A percentile compares a stretch with the other conserved stretches of the same genome.
phyloP scores from a whole-genome alignment of 306 rosid species.

The Acacia melanoxylon region DNA sequence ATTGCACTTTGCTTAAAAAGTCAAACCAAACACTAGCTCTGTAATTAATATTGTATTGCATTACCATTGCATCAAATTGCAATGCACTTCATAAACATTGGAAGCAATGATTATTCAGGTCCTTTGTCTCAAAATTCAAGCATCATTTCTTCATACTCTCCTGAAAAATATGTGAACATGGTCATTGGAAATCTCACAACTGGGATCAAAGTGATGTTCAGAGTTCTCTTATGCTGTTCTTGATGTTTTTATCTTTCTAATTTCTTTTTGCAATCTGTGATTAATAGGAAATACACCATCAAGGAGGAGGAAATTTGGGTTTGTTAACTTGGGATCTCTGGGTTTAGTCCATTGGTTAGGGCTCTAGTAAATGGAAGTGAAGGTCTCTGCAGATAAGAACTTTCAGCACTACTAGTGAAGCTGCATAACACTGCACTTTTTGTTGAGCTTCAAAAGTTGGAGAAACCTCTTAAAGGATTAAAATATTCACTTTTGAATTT shows the following conservation, averaged over 20 bases:
- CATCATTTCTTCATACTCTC: constrained; percentile 35
- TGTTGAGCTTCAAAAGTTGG: constrained; percentile 30
- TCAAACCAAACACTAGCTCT: too few relatives aligned
- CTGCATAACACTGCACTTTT: constrained; percentile 43
- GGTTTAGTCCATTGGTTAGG: too few relatives aligned
- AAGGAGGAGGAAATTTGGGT: constrained; percentile 55
- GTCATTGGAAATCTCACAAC: constrained; percentile 70
- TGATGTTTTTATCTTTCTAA: neutral
- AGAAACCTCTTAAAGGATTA: constrained; percentile 42
- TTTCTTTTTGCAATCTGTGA: neutral
- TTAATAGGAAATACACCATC: constrained; percentile 37
- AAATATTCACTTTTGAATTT: constrained; percentile 37
- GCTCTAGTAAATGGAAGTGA: constrained; percentile 1
- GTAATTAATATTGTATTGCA: too few relatives aligned
- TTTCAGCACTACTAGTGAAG: neutral
- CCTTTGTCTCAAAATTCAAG: constrained; percentile 41
- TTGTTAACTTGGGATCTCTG: constrained; percentile 20
- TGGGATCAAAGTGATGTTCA: constrained; percentile 47
- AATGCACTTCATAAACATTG: constrained; percentile 27
- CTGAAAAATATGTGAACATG: constrained; percentile 47
- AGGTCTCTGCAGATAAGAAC: constrained; percentile 16
- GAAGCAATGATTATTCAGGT: constrained; percentile 61
- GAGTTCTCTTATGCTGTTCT: neutral
- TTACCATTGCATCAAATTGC: too few relatives aligned
- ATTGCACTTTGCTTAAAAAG: too few relatives aligned